Evolutionary conservation across 441 rosid species (phyloP).

Genomic region (Populus hybrid): DNA sequence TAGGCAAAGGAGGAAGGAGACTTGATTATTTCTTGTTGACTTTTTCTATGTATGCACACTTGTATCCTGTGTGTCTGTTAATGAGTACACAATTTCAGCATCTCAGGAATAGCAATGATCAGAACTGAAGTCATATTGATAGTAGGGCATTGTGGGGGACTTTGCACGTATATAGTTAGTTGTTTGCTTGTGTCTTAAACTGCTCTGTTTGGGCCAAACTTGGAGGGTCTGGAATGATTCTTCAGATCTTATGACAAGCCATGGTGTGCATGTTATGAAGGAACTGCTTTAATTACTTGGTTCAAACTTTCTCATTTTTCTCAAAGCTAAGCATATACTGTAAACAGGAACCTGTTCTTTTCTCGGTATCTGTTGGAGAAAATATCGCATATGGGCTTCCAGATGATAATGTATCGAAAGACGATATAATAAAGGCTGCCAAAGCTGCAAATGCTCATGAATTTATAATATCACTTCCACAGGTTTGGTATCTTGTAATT

Average conservation of each 20-base stretch:
- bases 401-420: constrained; percentile 78
- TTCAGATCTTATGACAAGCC: background rate
- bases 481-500: constrained; percentile 38
- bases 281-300: constrained; percentile 10
- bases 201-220: background rate
- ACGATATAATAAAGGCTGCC: constrained; percentile 84
- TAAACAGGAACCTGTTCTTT: constrained; percentile 86
- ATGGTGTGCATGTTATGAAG: constrained; percentile 1
- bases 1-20: background rate
- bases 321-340: constrained; percentile 9
- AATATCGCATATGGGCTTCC: constrained; percentile 98
- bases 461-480: constrained; percentile 87
- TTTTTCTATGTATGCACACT: background rate
- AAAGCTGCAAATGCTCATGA: constrained; percentile 98
- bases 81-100: background rate
- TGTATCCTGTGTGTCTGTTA: background rate
- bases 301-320: constrained; percentile 10
- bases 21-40: background rate
- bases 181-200: background rate
- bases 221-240: background rate
- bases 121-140: background rate
- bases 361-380: constrained; percentile 87
- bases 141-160: background rate
- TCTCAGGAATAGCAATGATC: background rate
- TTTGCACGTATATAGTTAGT: background rate